Conservation (phyloP, 1,284 basidiomycete genomes). For the Rhodotorula sp. region DNA sequence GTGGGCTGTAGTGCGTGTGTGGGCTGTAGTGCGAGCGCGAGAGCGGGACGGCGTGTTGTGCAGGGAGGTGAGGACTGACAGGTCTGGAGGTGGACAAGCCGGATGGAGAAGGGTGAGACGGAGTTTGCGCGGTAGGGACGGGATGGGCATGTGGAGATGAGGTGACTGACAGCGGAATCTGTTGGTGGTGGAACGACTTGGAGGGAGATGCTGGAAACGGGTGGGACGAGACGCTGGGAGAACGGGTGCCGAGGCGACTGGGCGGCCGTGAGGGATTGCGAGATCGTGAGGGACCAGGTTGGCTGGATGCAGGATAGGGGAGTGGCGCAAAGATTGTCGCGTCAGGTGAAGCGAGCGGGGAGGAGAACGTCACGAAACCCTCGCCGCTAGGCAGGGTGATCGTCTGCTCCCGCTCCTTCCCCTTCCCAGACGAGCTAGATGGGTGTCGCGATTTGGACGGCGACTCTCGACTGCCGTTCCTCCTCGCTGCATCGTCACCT, state of each 20-base stretch:
- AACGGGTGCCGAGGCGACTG: constrained; percentile 5
- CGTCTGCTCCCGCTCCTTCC: constrained; percentile 28
- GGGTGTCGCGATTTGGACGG: constrained; percentile 24
- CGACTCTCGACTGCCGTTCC: constrained; percentile 1
- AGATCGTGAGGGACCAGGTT: not conserved
- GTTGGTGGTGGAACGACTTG: not conserved
- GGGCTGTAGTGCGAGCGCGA: constrained; percentile 4
- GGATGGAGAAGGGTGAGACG: constrained; percentile 24
- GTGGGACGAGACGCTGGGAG: not conserved
- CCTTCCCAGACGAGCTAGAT: constrained; percentile 21
- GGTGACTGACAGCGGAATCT: not conserved
- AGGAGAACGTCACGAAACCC: constrained; percentile 15
- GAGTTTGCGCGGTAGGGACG: not conserved
- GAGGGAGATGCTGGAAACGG: constrained; percentile 3
- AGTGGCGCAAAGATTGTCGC: constrained; percentile 4
- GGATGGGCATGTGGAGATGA: too few species aligned
- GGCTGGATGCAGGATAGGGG: not conserved
- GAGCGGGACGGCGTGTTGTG: constrained; percentile 3
- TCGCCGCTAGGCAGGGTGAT: not conserved
- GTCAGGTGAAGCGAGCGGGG: constrained; percentile 23
- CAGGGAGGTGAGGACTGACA: constrained; percentile 24
- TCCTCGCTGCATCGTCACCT: constrained; percentile 8
- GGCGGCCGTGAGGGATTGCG: constrained; percentile 11
- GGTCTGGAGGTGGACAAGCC: constrained; percentile 29
- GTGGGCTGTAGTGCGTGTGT: constrained; percentile 3